Conservation (phyloP, 352 stramenopile species). For the Phytophthora foliorum region DNA sequence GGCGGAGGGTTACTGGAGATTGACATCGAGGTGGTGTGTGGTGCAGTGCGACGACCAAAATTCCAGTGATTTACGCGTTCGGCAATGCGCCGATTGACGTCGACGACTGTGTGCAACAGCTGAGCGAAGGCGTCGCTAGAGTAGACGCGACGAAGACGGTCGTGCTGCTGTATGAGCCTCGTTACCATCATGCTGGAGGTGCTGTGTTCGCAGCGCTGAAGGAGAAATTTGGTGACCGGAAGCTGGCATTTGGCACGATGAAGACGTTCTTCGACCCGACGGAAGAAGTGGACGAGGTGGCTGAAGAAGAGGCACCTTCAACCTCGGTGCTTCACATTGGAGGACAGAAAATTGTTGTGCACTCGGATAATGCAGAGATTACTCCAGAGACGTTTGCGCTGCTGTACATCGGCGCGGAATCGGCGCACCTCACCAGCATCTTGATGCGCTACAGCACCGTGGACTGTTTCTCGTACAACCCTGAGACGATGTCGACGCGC, state of each 20-base stretch:
- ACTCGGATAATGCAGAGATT: conserved; percentile 39
- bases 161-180: conserved; percentile 93
- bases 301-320: conserved; percentile 3
- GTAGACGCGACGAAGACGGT: conserved; percentile 64
- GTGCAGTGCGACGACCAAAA: conserved; percentile 68
- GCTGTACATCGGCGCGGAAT: conserved; percentile 83
- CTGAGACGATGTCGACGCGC: conserved; percentile 47
- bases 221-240: conserved; percentile 45
- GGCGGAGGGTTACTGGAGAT: neutral
- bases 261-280: conserved; percentile 75
- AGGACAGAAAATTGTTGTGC: conserved; percentile 64
- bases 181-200: conserved; percentile 87
- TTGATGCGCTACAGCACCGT: conserved; percentile 79
- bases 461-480: conserved; percentile 82
- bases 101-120: conserved; percentile 52
- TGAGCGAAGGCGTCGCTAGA: conserved; percentile 40
- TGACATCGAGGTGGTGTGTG: conserved; percentile 1
- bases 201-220: conserved; percentile 60
- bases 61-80: conserved; percentile 94
- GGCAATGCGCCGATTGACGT: conserved; percentile 81
- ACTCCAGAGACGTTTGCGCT: conserved; percentile 54
- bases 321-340: conserved; percentile 57
- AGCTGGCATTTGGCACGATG: conserved; percentile 71
- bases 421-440: conserved; percentile 85
- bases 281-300: conserved; percentile 19